Evolutionary conservation across 2,329 filamentous ascomycete species (phyloP).

Genomic region (Neopestalotiopsis rosae): DNA sequence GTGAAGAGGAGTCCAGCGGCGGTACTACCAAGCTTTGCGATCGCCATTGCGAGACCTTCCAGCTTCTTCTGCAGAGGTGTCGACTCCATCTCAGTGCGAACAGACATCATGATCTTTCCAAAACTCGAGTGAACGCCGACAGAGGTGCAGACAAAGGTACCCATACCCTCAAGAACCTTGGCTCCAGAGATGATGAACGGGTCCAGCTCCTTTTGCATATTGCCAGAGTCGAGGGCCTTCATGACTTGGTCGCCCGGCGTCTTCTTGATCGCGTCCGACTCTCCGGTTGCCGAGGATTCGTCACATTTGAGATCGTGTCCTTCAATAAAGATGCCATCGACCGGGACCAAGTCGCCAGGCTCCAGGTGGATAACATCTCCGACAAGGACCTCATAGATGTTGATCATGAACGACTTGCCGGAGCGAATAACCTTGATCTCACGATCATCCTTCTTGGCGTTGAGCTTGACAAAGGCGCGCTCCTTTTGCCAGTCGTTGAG

Average conservation of each 20-base stretch:
- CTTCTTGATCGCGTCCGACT: conserved; percentile 74
- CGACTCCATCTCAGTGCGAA: conserved; percentile 56
- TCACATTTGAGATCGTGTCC: conserved; percentile 72
- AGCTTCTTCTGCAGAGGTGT: conserved; percentile 62
- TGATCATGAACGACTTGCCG: conserved; percentile 64
- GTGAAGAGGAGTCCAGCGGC: conserved; percentile 79
- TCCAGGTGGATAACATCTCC: conserved; percentile 72
- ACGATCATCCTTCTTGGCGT: conserved; percentile 64
- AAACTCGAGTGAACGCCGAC: conserved; percentile 60
- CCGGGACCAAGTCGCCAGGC: conserved; percentile 70
- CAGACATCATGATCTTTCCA: conserved; percentile 61
- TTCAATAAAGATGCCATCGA: conserved; percentile 68
- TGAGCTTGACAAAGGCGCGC: conserved; percentile 63
- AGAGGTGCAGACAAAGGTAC: conserved; percentile 59
- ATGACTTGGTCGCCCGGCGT: conserved; percentile 63
- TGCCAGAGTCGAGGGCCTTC: conserved; percentile 57
- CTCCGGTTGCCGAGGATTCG: conserved; percentile 72
- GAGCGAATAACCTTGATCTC: conserved; percentile 69
- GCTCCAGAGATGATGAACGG: conserved; percentile 68
- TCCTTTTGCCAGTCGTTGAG: conserved; percentile 69
- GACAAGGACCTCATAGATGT: conserved; percentile 67
- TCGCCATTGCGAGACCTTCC: conserved; percentile 53
- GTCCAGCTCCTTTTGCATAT: conserved; percentile 57
- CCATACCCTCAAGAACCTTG: conserved; percentile 59
- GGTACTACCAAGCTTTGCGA: conserved; percentile 60